These are phyloP conservation scores for Yamadazyma ubonensis DNA, from an alignment of 805 yeast species.

Conservation along the genomic window DNA sequence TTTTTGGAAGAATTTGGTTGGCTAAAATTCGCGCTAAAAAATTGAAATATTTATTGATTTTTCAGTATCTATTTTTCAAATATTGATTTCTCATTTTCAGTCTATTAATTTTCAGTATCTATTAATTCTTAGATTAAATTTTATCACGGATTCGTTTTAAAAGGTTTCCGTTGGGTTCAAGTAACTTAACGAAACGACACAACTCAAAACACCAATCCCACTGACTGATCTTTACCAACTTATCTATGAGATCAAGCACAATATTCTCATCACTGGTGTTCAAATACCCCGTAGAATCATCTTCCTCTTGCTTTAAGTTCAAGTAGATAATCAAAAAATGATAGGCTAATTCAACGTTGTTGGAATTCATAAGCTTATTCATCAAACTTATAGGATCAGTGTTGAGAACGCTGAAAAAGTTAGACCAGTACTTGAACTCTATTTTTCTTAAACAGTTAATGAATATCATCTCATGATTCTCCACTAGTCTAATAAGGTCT, in stretches of 20 bases:
- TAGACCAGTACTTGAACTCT: slow-evolving; percentile 54
- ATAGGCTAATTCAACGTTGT: slow-evolving; percentile 46
- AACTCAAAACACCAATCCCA: slow-evolving; percentile 58
- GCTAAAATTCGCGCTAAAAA: slow-evolving; percentile 11
- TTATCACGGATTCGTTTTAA: slow-evolving; percentile 15
- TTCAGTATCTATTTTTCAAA: too few relatives aligned
- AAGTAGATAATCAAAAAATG: slow-evolving; percentile 53
- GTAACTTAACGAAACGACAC: slow-evolving; percentile 51
- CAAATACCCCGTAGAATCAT: slow-evolving; percentile 19
- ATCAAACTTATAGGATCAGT: slow-evolving; percentile 47
- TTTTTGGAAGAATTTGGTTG: slow-evolving; percentile 23
- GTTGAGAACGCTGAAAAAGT: slow-evolving; percentile 42
- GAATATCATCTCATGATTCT: slow-evolving; percentile 30
- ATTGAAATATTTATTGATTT: too few relatives aligned
- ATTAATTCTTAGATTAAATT: too few relatives aligned
- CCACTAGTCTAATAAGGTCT: slow-evolving; percentile 12
- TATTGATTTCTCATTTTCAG: too few relatives aligned
- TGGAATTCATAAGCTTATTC: slow-evolving; percentile 34
- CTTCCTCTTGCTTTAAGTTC: slow-evolving; percentile 45
- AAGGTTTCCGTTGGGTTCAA: slow-evolving; percentile 43
- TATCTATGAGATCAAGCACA: slow-evolving; percentile 43
- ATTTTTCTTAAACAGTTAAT: slow-evolving; percentile 59
- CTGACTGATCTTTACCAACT: slow-evolving; percentile 38
- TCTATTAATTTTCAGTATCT: too few relatives aligned
- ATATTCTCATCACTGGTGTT: slow-evolving; percentile 38